Conservation (phyloP, 2,329 filamentous ascomycete genomes). For the Verticillium tricorpus region DNA sequence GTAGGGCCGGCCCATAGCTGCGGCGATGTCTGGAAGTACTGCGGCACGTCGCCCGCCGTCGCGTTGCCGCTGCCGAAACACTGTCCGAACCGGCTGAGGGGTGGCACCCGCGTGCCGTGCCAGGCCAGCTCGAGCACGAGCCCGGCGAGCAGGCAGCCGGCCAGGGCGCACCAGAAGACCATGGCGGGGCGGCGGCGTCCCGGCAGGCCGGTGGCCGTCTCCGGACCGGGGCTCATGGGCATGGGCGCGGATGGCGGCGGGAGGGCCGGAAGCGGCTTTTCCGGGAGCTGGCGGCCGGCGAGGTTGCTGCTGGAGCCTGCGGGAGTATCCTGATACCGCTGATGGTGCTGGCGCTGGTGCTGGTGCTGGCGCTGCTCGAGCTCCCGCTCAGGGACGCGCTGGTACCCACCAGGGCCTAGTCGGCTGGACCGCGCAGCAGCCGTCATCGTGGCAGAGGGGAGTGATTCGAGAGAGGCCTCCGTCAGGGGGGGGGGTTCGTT, state of each 20-base stretch:
- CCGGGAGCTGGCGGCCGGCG: constrained; percentile 1
- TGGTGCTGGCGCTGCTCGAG: background rate
- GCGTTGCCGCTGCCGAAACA: constrained; percentile 20
- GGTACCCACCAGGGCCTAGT: background rate
- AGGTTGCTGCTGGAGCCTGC: background rate
- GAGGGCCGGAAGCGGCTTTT: constrained; percentile 13
- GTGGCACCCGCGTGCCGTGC: constrained; percentile 9
- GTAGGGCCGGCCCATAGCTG: constrained; percentile 62
- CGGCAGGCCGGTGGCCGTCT: constrained; percentile 3
- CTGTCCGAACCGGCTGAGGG: constrained; percentile 11
- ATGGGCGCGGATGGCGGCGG: constrained; percentile 4
- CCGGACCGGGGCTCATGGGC: constrained; percentile 1
- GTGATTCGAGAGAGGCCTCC: background rate
- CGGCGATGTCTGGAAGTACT: constrained; percentile 60
- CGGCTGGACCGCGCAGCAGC: background rate
- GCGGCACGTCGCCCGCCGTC: constrained; percentile 40
- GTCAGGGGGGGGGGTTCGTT: background rate
- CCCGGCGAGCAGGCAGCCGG: constrained; percentile 29
- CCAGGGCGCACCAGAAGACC: constrained; percentile 18
- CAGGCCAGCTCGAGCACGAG: constrained; percentile 27
- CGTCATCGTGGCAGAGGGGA: background rate
- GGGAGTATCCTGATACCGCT: background rate
- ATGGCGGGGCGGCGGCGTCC: constrained; percentile 14
- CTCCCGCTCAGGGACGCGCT: background rate
- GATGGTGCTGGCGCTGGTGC: background rate